These are phyloP conservation scores for Pythium folliculosum DNA, from an alignment of 352 stramenopile species.

Conservation along the genomic window DNA sequence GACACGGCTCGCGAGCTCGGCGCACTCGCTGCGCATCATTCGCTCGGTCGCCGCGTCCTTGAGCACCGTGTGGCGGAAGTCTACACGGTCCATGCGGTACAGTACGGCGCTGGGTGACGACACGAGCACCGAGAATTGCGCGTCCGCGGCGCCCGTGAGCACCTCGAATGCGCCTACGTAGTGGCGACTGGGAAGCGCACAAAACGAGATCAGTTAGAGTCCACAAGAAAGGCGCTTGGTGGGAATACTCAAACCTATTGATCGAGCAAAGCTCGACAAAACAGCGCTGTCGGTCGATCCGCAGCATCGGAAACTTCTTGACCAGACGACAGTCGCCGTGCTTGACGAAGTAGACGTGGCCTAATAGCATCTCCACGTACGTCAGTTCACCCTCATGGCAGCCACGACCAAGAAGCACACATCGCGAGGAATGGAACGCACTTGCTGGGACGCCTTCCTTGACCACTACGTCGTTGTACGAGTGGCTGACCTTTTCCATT, in stretches of 20 bases:
- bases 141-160: constrained; percentile 36
- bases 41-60: constrained; percentile 58
- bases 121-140: constrained; percentile 61
- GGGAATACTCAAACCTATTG: constrained; percentile 32
- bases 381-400: background rate
- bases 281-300: constrained; percentile 27
- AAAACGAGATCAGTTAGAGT: background rate
- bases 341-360: constrained; percentile 65
- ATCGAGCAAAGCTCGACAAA: constrained; percentile 65
- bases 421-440: constrained; percentile 20
- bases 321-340: constrained; percentile 67
- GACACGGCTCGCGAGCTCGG: constrained; percentile 41
- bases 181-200: constrained; percentile 37
- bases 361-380: constrained; percentile 16
- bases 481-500: constrained; percentile 61
- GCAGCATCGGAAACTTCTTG: constrained; percentile 41
- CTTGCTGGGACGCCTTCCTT: constrained; percentile 55
- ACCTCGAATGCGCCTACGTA: constrained; percentile 70
- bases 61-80: constrained; percentile 65
- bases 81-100: constrained; percentile 68
- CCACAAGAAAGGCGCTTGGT: background rate
- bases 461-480: constrained; percentile 70
- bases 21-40: constrained; percentile 42
- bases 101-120: constrained; percentile 57
- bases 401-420: background rate